A percentile compares a stretch with the other conserved stretches of the same genome.
Conservation (phyloP, 2,329 filamentous ascomycete species). For the Alternaria metachromatica region DNA sequence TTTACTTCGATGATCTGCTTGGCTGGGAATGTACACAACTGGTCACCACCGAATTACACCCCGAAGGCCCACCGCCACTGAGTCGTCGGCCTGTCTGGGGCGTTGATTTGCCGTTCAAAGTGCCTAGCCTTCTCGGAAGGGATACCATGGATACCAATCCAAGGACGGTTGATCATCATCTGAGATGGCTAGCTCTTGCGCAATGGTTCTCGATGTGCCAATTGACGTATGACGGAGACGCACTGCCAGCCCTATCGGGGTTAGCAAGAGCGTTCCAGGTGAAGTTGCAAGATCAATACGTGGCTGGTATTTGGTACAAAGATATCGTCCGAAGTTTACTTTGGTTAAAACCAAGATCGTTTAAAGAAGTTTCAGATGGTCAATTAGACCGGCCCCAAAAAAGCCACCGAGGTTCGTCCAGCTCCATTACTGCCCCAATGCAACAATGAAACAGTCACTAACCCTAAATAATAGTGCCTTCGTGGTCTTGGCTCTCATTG, state of each 20-base stretch:
- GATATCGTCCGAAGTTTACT: background rate
- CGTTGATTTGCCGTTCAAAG: background rate
- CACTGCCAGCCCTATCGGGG: background rate
- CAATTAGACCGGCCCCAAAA: too few relatives aligned
- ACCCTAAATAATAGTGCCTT: background rate
- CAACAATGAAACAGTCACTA: too few relatives aligned
- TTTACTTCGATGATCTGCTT: background rate
- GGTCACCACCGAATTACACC: background rate
- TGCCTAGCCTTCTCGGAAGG: background rate
- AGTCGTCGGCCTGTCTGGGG: too few relatives aligned
- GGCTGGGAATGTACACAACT: background rate
- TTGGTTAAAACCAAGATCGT: too few relatives aligned
- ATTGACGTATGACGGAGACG: background rate
- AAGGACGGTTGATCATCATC: background rate
- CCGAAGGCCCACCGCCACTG: too few relatives aligned
- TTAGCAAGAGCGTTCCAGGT: background rate
- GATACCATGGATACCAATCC: fast-evolving
- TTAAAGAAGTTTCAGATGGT: too few relatives aligned
- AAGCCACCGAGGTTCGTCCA: too few relatives aligned
- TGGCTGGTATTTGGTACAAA: background rate
- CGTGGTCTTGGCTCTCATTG: background rate
- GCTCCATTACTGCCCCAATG: too few relatives aligned
- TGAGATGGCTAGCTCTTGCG: background rate
- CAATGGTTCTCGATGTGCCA: background rate
- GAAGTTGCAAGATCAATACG: background rate